These are phyloP conservation scores for Neurospora tetrasperma DNA, from an alignment of 495 filamentous ascomycete genomes.

Conservation along the genomic window DNA sequence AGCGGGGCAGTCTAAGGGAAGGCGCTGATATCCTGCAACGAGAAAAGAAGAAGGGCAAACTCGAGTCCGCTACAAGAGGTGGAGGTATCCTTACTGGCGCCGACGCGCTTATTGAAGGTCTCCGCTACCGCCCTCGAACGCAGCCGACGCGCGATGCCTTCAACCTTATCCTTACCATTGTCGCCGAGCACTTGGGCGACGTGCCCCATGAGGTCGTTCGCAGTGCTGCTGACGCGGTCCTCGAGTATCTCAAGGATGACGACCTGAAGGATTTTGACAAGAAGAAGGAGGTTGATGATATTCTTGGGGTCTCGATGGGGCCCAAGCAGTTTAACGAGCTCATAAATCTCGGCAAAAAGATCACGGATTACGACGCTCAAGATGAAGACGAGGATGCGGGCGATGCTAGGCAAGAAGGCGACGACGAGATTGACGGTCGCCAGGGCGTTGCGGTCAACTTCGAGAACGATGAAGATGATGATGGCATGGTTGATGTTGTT, in stretches of 20 bases:
- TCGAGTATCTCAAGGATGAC: slow-evolving; percentile 91
- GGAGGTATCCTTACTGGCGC: slow-evolving; percentile 75
- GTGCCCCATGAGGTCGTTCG: slow-evolving; percentile 84
- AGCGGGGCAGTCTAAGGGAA: slow-evolving; percentile 71
- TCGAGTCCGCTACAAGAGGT: slow-evolving; percentile 58
- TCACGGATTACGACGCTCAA: slow-evolving; percentile 96
- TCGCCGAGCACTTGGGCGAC: slow-evolving; percentile 80
- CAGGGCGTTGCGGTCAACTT: slow-evolving; percentile 98
- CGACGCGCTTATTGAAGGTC: slow-evolving; percentile 78
- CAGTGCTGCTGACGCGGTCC: slow-evolving; percentile 87
- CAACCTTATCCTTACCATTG: slow-evolving; percentile 86
- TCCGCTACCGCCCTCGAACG: slow-evolving; percentile 77
- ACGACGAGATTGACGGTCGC: slow-evolving; percentile 80
- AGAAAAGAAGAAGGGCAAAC: slow-evolving; percentile 81
- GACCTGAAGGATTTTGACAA: slow-evolving; percentile 96
- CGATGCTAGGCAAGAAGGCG: slow-evolving; percentile 53
- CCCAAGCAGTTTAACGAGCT: slow-evolving; percentile 95
- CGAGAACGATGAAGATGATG: slow-evolving; percentile 84
- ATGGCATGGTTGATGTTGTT: slow-evolving; percentile 67
- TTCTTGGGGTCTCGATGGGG: slow-evolving; percentile 69
- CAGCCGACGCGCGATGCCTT: slow-evolving; percentile 90
- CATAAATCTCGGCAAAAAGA: slow-evolving; percentile 95
- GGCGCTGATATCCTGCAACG: slow-evolving; percentile 78
- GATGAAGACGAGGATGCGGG: slow-evolving; percentile 91
- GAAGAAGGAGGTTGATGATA: slow-evolving; percentile 93